Conservation (phyloP, 441 rosid genomes). For the Capsella rubella region DNA sequence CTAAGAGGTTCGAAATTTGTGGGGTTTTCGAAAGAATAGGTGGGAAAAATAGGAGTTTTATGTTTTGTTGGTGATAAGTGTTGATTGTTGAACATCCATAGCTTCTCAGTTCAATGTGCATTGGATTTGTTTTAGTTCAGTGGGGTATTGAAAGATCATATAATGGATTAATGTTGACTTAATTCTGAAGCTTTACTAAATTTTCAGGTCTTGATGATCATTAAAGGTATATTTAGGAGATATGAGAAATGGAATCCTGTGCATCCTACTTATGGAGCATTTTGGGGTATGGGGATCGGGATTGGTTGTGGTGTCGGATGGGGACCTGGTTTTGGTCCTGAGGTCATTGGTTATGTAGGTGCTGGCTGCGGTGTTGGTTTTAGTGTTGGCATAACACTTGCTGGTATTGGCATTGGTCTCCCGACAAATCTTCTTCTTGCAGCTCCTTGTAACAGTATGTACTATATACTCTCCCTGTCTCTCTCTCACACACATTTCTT, state of each 20-base stretch:
- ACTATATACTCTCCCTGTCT: not conserved
- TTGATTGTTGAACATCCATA: not conserved
- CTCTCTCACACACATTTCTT: not conserved
- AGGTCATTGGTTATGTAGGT: slow-evolving; percentile 88
- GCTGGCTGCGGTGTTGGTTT: slow-evolving; percentile 96
- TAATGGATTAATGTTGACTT: not conserved
- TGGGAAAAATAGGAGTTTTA: not conserved
- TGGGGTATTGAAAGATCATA: not conserved
- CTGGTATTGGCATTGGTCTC: slow-evolving; percentile 90
- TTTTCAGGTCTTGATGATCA: slow-evolving; percentile 67
- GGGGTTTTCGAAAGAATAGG: not conserved
- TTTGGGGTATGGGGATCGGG: slow-evolving; percentile 97
- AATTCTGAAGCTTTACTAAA: not conserved
- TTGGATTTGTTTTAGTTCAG: not conserved
- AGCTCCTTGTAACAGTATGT: slow-evolving; percentile 65
- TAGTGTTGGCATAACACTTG: slow-evolving; percentile 83
- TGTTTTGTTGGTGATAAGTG: not conserved
- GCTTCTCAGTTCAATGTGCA: slow-evolving; percentile 11
- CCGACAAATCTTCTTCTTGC: slow-evolving; percentile 72
- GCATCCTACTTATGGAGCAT: slow-evolving; percentile 89
- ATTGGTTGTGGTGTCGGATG: slow-evolving; percentile 96
- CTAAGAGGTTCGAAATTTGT: not conserved
- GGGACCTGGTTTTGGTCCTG: slow-evolving; percentile 99
- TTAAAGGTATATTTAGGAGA: slow-evolving; percentile 80
- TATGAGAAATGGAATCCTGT: slow-evolving; percentile 94